Base-by-base conservation (phyloP, 371 early-diverging fungal genomes). In the Spraguea lophii region DNA sequence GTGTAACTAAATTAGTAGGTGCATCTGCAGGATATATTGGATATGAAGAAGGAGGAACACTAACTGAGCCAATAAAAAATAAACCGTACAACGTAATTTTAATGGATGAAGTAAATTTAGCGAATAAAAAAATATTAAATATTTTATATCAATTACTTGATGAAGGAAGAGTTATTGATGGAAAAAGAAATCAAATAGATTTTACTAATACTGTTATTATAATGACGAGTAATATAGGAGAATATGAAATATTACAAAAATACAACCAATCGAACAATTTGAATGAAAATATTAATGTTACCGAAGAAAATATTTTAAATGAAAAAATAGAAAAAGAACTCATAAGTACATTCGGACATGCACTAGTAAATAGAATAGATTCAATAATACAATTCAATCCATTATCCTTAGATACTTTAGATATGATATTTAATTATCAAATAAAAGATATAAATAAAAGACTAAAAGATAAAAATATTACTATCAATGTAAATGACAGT, bases 101-200 rank as follows among this genome's bases (percentile, higher is more conserved):
- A 17, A 68, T 89, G 24, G 89, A 89, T 65, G 89, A 89, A 69
- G 73, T 89, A 45, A 88, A 89, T 59, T 81, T 85, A 65, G 86
- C 87, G 17, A 84, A 86, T 52, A 73, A 74, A 46, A 80, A 78
- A 51, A 80, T 82, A 16, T 66, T 80, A 27, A 82, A 82, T 66
- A 65, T 83, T 25, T 67, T 84, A 23, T 77, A 83, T 37, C 81
- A 82, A 57, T 77, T 90, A 19, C 72, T 84, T n/a, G 85, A 83
- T 57, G 82, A 84, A 57, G 88, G 91, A 16, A 66, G 82, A 4
- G 66, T 84, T 34, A 79, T 78, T 24, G 84, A 84, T 60, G 80
- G 82, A 20, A 76, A 78, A 50, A 82, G 85, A 22, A 66, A 77
- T 15, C 57, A 71, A 10, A 76, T 83, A 22, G 78, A 81, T 68